Evolutionary conservation across 2,329 filamentous ascomycete species (phyloP), one percentile per base, ranked within the genome.

Genomic region (Mycosphaerella arachidis): DNA sequence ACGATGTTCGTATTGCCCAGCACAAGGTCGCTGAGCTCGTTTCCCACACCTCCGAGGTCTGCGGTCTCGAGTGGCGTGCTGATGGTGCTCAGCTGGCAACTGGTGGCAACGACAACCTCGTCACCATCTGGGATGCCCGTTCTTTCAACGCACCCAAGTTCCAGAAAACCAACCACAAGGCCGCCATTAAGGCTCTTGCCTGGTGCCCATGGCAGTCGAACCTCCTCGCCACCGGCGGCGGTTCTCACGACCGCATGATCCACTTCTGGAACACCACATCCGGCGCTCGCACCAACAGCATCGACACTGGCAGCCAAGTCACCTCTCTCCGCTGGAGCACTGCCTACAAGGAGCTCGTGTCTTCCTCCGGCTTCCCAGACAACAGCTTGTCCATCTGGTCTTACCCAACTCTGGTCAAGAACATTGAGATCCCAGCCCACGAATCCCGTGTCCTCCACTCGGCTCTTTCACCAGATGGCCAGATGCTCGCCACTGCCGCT

Each of bases 251-350:
- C 75, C 90, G 92, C 69, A 90, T 97, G 79, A 99, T 99, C 77
- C 94, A 99, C 82, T 99, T 99, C 85, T 99, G 94, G 94, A 99
- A 99, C 84, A 95, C 92, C 51, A 97, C 94, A 24, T 96, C 93
- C 4, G 94, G 94, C 62, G 93, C 94, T 56, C 90, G 94, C 70
- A 92, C 96, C 80, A 99, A 99, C 87, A 96, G 91, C 84, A 97
- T 99, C 76, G 92, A 97, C 76, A 97, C 94, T 45, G 94, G 94
- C 62, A 96, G 92, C 51, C 94, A 99, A 77, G 95, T 99, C 59
- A 99, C 94, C 67, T 94, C 90, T 69, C 85, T 99, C 59, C 88
- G 92, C 71, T 99, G 94, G 94, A 96, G 91, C 83, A 91, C 92
- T 63, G 88, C 91, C 77, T 96, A 97, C 84, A 92, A 94, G 68